Conservation (phyloP, 257 asterid genomes). For the Apocynum venetum region DNA sequence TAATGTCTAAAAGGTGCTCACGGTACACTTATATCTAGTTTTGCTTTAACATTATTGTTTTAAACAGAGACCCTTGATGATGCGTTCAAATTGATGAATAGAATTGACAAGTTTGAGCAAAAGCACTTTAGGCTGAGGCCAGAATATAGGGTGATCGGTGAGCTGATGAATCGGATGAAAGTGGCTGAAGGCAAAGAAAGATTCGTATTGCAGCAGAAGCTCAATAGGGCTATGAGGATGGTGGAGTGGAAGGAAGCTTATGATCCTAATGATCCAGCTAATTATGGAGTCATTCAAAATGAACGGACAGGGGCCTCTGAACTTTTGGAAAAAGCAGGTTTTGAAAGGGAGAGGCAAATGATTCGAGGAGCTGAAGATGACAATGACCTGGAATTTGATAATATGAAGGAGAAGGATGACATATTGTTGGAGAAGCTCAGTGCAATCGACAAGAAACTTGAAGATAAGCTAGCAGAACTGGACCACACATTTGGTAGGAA, state of each 20-base stretch:
- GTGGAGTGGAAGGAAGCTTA: conserved; percentile 69
- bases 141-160: conserved; percentile 90
- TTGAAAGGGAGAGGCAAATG: conserved; percentile 44
- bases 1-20: background rate
- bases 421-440: conserved; percentile 65
- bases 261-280: conserved; percentile 82
- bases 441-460: conserved; percentile 67
- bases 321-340: conserved; percentile 40
- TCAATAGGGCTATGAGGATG: conserved; percentile 79
- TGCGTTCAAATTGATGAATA: conserved; percentile 65
- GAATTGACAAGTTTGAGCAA: conserved; percentile 73
- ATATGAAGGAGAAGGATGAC: conserved; percentile 77
- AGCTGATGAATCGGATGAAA: conserved; percentile 76
- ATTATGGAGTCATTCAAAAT: conserved; percentile 64
- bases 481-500: conserved; percentile 87
- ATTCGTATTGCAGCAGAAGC: conserved; percentile 78
- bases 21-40: background rate
- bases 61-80: conserved; percentile 67
- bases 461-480: conserved; percentile 69
- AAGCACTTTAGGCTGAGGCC: conserved; percentile 65
- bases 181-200: conserved; percentile 89
- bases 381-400: conserved; percentile 61
- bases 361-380: conserved; percentile 41
- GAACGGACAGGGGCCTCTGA: conserved; percentile 49
- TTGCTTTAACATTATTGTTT: conserved; percentile 22